phyloP scores from a whole-genome alignment of 805 yeast genomes.

The Starmera pachycereana region DNA sequence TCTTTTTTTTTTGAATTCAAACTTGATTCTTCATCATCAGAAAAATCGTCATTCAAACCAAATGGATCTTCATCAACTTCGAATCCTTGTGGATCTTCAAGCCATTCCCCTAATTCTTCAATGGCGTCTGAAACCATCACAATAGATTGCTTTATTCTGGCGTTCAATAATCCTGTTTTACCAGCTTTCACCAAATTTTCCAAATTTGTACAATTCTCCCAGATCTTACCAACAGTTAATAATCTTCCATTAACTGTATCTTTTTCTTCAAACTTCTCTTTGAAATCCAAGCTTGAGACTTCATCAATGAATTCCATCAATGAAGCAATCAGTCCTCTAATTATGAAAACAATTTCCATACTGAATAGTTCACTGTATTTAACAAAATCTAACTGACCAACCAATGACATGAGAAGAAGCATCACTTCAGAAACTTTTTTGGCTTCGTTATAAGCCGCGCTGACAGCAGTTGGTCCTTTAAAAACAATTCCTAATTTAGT shows the following conservation, averaged over 20 bases:
- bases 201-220: conserved; percentile 55
- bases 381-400: conserved; percentile 29
- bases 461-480: conserved; percentile 42
- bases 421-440: conserved; percentile 34
- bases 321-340: conserved; percentile 8
- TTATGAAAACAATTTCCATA: conserved; percentile 11
- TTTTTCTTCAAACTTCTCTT: conserved; percentile 10
- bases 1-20: conserved; percentile 8
- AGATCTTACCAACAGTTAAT: conserved; percentile 53
- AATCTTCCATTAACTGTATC: conserved; percentile 32
- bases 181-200: conserved; percentile 35
- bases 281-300: conserved; percentile 12
- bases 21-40: conserved; percentile 18
- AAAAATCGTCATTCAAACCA: conserved; percentile 29
- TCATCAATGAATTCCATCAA: conserved; percentile 15
- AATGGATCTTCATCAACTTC: conserved; percentile 42
- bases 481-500: conserved; percentile 69
- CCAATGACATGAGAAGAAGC: conserved; percentile 35
- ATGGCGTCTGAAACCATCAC: conserved; percentile 47
- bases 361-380: conserved; percentile 22
- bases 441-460: conserved; percentile 40
- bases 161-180: conserved; percentile 40
- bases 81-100: conserved; percentile 42
- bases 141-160: conserved; percentile 33
- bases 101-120: conserved; percentile 63